phyloP scores from a whole-genome alignment of 345 rosid genomes.

The Clarkia xantiana region DNA sequence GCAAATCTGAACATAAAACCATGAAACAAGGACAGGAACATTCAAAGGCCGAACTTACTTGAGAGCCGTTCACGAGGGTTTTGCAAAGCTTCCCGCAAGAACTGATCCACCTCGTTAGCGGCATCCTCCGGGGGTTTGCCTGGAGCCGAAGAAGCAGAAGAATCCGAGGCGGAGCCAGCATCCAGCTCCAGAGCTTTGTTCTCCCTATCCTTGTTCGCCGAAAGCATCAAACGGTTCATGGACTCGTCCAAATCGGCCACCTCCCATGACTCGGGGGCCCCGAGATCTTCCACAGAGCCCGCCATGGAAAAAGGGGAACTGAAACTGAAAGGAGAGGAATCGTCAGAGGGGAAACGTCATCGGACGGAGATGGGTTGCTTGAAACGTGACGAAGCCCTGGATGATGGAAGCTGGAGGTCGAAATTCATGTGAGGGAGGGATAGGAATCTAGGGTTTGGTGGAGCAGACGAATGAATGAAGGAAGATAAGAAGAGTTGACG shows the following conservation, averaged over 20 bases:
- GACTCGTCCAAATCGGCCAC: constrained; percentile 62
- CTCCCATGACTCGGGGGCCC: constrained; percentile 84
- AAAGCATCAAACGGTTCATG: constrained; percentile 52
- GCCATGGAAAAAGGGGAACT: constrained; percentile 21
- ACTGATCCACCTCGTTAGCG: constrained; percentile 50
- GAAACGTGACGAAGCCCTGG: too few relatives aligned
- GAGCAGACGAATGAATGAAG: not conserved
- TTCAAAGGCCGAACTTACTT: constrained; percentile 16
- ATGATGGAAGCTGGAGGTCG: too few relatives aligned
- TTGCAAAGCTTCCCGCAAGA: constrained; percentile 61
- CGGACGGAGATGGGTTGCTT: not conserved
- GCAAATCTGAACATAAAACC: too few relatives aligned
- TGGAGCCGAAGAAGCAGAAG: constrained; percentile 8
- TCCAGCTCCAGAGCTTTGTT: constrained; percentile 5
- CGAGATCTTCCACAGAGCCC: constrained; percentile 65
- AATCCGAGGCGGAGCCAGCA: constrained; percentile 11
- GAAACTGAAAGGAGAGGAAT: not conserved
- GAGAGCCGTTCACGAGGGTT: constrained; percentile 87
- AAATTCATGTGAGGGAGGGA: too few relatives aligned
- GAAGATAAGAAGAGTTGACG: not conserved
- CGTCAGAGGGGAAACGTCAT: not conserved
- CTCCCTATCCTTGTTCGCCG: constrained; percentile 13
- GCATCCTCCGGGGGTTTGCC: constrained; percentile 23
- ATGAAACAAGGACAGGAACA: too few relatives aligned
- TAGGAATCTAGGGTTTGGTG: not conserved